Conservation (phyloP, 306 rosid species). For the Styphnolobium japonicum region DNA sequence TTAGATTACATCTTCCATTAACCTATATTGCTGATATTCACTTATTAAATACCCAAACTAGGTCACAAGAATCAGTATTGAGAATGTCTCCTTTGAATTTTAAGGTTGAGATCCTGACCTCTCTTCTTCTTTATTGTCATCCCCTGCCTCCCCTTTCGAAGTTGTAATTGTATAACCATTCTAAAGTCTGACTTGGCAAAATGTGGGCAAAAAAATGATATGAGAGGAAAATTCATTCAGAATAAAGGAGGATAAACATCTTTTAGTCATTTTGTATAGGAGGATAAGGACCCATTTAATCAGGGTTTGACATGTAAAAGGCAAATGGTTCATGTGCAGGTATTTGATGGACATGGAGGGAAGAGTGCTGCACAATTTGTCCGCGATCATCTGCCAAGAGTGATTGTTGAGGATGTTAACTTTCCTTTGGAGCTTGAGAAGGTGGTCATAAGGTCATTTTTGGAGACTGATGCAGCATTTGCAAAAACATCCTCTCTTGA, state of each 20-base stretch:
- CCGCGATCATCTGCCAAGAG: slow-evolving; percentile 81
- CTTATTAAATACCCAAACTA: not conserved
- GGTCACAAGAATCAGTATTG: not conserved
- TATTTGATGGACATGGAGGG: slow-evolving; percentile 98
- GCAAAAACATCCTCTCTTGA: slow-evolving; percentile 61
- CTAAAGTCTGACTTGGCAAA: not conserved
- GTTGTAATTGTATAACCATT: not conserved
- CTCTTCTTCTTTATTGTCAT: no score
- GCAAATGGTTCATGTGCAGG: slow-evolving; percentile 48
- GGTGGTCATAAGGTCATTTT: slow-evolving; percentile 83
- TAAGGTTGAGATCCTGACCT: not conserved
- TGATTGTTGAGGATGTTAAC: slow-evolving; percentile 82
- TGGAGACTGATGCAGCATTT: slow-evolving; percentile 78
- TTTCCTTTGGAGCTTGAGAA: slow-evolving; percentile 88
- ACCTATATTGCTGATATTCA: not conserved
- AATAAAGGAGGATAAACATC: not conserved
- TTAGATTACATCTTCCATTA: not conserved
- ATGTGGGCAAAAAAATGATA: not conserved
- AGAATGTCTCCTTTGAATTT: not conserved
- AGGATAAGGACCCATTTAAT: not conserved
- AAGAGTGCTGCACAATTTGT: slow-evolving; percentile 82
- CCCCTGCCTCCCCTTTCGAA: not conserved
- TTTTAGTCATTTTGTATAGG: not conserved
- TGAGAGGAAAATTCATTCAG: not conserved
- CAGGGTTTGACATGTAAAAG: slow-evolving; percentile 14